Base-by-base conservation (phyloP, 164 flowering plant species). In the Tetracentron sinense region DNA sequence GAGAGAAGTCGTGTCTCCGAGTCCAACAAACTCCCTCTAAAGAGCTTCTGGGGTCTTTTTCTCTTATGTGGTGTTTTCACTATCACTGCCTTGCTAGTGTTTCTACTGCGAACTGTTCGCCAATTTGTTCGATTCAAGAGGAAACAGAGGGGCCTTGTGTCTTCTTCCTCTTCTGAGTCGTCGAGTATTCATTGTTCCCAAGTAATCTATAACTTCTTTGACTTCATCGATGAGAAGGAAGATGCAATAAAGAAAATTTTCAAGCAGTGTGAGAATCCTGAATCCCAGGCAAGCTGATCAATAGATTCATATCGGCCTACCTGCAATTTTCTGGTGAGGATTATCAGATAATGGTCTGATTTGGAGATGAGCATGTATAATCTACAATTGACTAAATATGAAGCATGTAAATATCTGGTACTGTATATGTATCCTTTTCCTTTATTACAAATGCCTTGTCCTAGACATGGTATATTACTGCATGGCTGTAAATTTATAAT, bases 141-240 rank as follows among this genome's bases (percentile, higher is more conserved):
- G 26, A 61, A 70, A 46, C 82, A 78, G 63, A 63, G 58, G 63
- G 61, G 57, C 12, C 58, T 58, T 16, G 17, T 61, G 49, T 50
- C 76, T 21, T 16, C 68, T 42, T 59, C 77, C 23, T 67, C 72
- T 15, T 31, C 79, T 2, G 54, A 10, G 11, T 30, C 77, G 30
- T 68, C 78, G 3, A 62, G 30, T 27, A 61, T 67, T 17, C 60
- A 44, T 19, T 79, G 77, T 60, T 75, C 79, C 63, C 72, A 79
- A 28, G 62, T 64, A 54, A 26, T 84, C 2, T 66, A 54, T 28
- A 69, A 68, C 74, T 88, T 86, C 51, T 74, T 84, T 28, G 74
- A 84, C 62, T 89, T 89, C 71, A 66, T 89, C 22, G 90, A 86
- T 58, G 78, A 85, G 79, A 89, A 83, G 63, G 92, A 89, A 74